A percentile compares a stretch with the other conserved stretches of the same genome.
These are phyloP conservation scores for Globisporangium nunn DNA, from an alignment of 352 stramenopile genomes.

Conservation along the genomic window DNA sequence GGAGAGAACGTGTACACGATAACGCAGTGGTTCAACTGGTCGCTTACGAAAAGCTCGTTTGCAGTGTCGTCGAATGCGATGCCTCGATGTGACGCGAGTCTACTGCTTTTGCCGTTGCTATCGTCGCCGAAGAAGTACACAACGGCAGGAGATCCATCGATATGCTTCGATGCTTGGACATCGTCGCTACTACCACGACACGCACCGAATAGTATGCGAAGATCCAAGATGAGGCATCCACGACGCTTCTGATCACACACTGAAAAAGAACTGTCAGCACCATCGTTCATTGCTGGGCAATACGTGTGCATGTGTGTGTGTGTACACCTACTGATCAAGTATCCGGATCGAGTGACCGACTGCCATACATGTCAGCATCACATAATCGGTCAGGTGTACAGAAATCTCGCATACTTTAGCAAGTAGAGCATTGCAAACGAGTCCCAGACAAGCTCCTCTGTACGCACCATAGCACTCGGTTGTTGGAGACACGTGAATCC, in stretches of 20 bases:
- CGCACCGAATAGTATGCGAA: constrained; percentile 27
- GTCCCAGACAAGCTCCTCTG: too few species aligned
- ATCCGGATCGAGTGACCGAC: constrained; percentile 10
- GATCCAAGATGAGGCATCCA: constrained; percentile 21
- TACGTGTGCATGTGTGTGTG: background rate
- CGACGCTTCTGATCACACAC: constrained; percentile 27
- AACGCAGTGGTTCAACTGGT: constrained; percentile 43
- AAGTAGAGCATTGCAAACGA: background rate
- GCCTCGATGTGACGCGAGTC: constrained; percentile 11
- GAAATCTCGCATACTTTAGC: background rate
- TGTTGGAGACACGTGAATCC: constrained; percentile 6
- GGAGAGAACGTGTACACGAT: constrained; percentile 31
- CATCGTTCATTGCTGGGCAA: too few species aligned
- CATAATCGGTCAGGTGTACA: background rate
- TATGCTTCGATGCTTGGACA: too few species aligned
- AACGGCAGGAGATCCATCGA: background rate
- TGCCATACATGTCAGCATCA: background rate
- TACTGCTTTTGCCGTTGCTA: background rate
- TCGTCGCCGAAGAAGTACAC: constrained; percentile 3
- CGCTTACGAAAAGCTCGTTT: constrained; percentile 56
- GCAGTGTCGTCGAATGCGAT: constrained; percentile 46
- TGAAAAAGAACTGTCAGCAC: background rate
- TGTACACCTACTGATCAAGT: constrained; percentile 16
- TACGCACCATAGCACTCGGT: constrained; percentile 16
- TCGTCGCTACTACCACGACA: constrained; percentile 6